Conservation (phyloP, 495 filamentous ascomycete species). For the Annulohypoxylon moriforme region DNA sequence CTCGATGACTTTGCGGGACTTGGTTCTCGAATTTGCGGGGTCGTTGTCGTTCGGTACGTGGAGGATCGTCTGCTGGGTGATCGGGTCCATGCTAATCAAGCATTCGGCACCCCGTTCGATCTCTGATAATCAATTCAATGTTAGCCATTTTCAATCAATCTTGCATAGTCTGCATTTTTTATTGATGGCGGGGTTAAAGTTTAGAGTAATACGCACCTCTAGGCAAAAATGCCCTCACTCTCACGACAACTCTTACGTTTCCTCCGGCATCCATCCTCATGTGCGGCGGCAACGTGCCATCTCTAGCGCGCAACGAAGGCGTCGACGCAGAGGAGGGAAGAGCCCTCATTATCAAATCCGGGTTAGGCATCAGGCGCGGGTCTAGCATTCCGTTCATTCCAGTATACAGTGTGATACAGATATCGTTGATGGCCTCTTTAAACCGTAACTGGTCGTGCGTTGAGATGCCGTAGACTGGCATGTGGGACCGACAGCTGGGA, state of each 20-base stretch:
- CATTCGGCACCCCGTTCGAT: constrained; percentile 81
- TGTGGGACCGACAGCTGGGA: constrained; percentile 4
- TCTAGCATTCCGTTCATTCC: constrained; percentile 53
- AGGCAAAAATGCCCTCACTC: constrained; percentile 88
- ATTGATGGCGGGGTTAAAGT: constrained; percentile 7
- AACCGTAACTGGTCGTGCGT: constrained; percentile 32
- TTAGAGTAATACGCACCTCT: constrained; percentile 71
- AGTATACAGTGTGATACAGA: constrained; percentile 52
- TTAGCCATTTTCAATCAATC: constrained; percentile 8
- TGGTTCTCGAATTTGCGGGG: constrained; percentile 72
- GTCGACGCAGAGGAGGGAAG: constrained; percentile 69
- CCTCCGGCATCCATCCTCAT: constrained; percentile 70
- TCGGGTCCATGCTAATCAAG: constrained; percentile 89
- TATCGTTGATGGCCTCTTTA: constrained; percentile 52
- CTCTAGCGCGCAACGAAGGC: constrained; percentile 77
- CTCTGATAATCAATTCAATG: constrained; percentile 64
- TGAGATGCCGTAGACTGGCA: constrained; percentile 48
- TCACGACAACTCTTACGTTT: constrained; percentile 94
- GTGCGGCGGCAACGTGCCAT: constrained; percentile 65
- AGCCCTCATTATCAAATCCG: constrained; percentile 19
- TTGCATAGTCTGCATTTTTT: not conserved
- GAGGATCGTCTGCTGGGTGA: constrained; percentile 82
- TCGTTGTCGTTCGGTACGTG: constrained; percentile 72
- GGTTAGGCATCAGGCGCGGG: constrained; percentile 59
- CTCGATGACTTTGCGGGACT: constrained; percentile 80